Evolutionary conservation across 1,284 basidiomycete genomes (phyloP), one percentile per base, ranked within the genome.

Genomic region (Apiotrichum mycotoxinovorans): DNA sequence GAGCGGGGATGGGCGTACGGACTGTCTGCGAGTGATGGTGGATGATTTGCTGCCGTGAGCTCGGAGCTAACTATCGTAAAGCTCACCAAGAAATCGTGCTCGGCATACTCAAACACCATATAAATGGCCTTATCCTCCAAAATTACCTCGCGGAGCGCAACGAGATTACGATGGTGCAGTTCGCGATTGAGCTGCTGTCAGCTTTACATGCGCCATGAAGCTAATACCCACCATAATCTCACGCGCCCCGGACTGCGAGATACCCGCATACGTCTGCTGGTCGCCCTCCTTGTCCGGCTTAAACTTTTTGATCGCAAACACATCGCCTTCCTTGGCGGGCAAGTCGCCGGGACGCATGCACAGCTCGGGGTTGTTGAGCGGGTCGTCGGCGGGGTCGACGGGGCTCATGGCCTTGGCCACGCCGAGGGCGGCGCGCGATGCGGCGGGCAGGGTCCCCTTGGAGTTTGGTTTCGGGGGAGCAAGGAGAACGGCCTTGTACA

Each of bases 211-310:
- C 22, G 15, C 20, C 33, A 17, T 2, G 8, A 15, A 20, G 23
- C 3, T 18, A 23, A 22, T 20, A 80, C 89, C 67, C 65, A 94
- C 91, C 61, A 91, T 91, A 66, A 98, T 98, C 77, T 98, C 95
- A 60, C 92, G 82, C 69, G 94, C 90, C 18, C 94, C 96, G 76
- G 90, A 94, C 79, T 98, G 96, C 70, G 91, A 95, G 70, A 99
- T 95, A 5, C 96, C 96, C 10, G 93, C 96, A 74, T 97, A 98
- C 1, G 89, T 91, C 51, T 88, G 79, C 2, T 91, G 86, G 70
- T 96, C 93, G 34, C 92, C 92, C 78, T 96, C 93, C 75, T 98
- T 98, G 80, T 98, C 96, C 0, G 95, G 94, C 75, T 99, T 99
- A 81, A 98, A 98, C 77, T 98, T 99, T 80, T 99, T 99, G 80